phyloP scores from a whole-genome alignment of 306 rosid genomes.

The Trifolium repens region DNA sequence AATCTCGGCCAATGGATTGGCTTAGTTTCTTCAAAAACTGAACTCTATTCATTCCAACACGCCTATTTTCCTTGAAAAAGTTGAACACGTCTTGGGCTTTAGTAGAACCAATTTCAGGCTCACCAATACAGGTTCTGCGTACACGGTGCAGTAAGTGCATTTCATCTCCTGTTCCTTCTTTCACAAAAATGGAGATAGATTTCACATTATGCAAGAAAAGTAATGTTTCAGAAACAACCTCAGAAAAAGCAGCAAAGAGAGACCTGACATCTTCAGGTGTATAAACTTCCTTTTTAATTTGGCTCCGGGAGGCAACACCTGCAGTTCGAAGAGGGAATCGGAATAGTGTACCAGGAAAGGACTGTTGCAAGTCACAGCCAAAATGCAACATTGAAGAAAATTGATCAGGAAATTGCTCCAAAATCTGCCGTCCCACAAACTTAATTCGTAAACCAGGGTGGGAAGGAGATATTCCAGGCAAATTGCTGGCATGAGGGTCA shows the following conservation, averaged over 20 bases:
- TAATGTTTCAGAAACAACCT: conserved; percentile 85
- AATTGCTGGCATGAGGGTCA: conserved; percentile 92
- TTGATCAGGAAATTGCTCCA: conserved; percentile 98
- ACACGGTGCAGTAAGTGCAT: conserved; percentile 86
- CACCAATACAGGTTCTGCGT: conserved; percentile 59
- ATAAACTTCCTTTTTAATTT: conserved; percentile 89
- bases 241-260: conserved; percentile 77
- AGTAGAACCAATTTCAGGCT: conserved; percentile 64
- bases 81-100: conserved; percentile 68
- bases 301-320: conserved; percentile 84
- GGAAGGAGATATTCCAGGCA: conserved; percentile 99
- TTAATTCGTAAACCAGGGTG: conserved; percentile 95
- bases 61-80: conserved; percentile 62
- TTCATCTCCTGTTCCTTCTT: conserved; percentile 82
- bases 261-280: conserved; percentile 84
- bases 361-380: conserved; percentile 89
- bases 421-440: conserved; percentile 82
- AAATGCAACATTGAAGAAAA: conserved; percentile 91
- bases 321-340: conserved; percentile 94
- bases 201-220: conserved; percentile 85
- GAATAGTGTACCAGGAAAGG: conserved; percentile 92
- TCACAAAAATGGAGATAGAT: conserved; percentile 77
- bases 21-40: conserved; percentile 76
- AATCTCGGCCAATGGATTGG: conserved; percentile 55
- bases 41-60: conserved; percentile 68